phyloP scores from a whole-genome alignment of 2,329 filamentous ascomycete genomes.

The Ophiostoma sp. region DNA sequence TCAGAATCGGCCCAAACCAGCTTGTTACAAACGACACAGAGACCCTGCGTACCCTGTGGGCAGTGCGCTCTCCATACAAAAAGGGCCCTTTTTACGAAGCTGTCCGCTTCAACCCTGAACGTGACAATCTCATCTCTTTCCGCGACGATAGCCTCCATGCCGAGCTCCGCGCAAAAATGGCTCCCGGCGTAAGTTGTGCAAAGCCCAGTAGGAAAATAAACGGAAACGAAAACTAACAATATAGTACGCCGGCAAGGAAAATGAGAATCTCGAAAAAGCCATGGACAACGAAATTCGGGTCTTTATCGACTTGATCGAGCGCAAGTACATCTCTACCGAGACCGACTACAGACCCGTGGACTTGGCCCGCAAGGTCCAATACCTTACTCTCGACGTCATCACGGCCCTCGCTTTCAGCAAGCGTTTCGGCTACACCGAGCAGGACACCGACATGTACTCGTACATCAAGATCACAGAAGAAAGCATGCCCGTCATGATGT shows the following conservation, averaged over 20 bases:
- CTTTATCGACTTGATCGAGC: conserved; percentile 40
- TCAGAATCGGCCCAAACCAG: conserved; percentile 31
- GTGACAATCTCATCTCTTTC: conserved; percentile 37
- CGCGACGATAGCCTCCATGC: conserved; percentile 36
- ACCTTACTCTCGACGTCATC: conserved; percentile 53
- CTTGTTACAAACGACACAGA: conserved; percentile 32
- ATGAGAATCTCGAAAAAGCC: conserved; percentile 29
- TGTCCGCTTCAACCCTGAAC: conserved; percentile 36
- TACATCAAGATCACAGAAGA: conserved; percentile 39
- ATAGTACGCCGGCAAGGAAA: conserved; percentile 32
- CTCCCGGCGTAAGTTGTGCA: conserved; percentile 37
- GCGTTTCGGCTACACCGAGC: conserved; percentile 43
- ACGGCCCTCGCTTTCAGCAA: conserved; percentile 47
- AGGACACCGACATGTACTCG: conserved; percentile 42
- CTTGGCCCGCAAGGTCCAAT: conserved; percentile 46
- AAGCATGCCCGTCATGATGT: conserved; percentile 36
- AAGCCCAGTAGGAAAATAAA: too few species aligned
- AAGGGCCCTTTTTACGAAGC: conserved; percentile 38
- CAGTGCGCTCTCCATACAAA: conserved; percentile 36
- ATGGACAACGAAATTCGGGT: conserved; percentile 30
- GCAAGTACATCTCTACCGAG: conserved; percentile 36
- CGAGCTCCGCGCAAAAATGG: conserved; percentile 42
- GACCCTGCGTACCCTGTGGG: conserved; percentile 33
- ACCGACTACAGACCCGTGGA: conserved; percentile 33
- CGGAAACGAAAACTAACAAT: neutral